Evolutionary conservation across 345 rosid species (phyloP), one percentile per base, ranked within the genome.

Genomic region (Noccaea caerulescens): DNA sequence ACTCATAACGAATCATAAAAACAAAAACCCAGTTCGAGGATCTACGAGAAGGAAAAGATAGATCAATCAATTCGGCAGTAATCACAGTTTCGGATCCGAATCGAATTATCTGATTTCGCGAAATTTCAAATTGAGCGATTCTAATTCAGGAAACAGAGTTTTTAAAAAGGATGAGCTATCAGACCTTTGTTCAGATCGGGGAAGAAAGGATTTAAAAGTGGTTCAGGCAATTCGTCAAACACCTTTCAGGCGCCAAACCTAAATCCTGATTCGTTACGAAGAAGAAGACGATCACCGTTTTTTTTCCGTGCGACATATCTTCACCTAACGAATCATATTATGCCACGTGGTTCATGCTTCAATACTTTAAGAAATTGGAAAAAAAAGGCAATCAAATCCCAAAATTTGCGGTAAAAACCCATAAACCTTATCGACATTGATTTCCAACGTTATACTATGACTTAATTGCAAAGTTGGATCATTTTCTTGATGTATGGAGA

Each of bases 111-210:
- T 62, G n/a, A n/a, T 43, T 33, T 62, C 67, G 10, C 36, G 20
- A 41, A 59, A 60, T n/a, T 3, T 13, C 38, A 42, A 0, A 38
- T 18, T 18, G 63, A 37, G 10, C 46, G 11, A 10, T 38, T 3
- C 46, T 37, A 37, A 18, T 37, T 60, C 10, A 14, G 44, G 46
- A 41, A 41, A 41, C 12, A 41, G 4, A 41, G 3, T 41, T 10
- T 8, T 1, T 5, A 12, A 4, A 39, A 25, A 27, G 1, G 5
- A 25, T 25, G 37, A 52, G 9, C 9, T 27, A 2, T 5, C 42
- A 27, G 38, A 58, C 65, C 73, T 69, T 69, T 13, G 3, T 68
- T 68, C 7, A 34, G 56, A 56, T 45, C 43, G 64, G 59, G 47
- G 34, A 34, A 8, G 42, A 46, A 8, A 42, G 52, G 45, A 27